phyloP scores from a whole-genome alignment of 441 rosid genomes.

The Jatropha multifida region DNA sequence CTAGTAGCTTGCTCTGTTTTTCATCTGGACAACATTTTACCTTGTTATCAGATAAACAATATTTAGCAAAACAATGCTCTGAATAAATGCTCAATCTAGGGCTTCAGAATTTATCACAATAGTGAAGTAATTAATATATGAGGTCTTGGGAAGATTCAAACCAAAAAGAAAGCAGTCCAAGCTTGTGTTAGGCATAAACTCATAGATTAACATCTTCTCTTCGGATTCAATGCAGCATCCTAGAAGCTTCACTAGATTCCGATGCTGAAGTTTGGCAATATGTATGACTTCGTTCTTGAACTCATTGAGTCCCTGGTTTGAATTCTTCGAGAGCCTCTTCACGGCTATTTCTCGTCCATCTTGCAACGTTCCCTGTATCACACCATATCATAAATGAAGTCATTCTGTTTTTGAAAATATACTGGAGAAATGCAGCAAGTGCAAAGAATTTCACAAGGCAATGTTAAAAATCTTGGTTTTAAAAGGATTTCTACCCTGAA shows the following conservation, averaged over 20 bases:
- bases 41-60: not conserved
- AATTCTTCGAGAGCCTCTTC: constrained; percentile 43
- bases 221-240: not conserved
- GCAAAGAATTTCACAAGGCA: not conserved
- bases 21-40: constrained; percentile 28
- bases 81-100: not conserved
- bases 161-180: constrained; percentile 34
- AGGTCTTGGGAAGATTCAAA: constrained; percentile 18
- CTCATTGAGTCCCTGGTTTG: constrained; percentile 47
- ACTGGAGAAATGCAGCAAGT: not conserved
- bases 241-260: not conserved
- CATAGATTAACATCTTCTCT: not conserved
- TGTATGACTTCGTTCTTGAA: constrained; percentile 12
- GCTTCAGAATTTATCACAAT: not conserved
- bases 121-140: not conserved
- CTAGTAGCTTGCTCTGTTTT: constrained; percentile 24
- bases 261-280: not conserved
- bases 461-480: not conserved
- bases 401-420: not conserved
- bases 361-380: constrained; percentile 43
- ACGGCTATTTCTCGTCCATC: constrained; percentile 49
- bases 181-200: not conserved
- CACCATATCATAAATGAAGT: not conserved
- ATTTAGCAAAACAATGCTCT: not conserved
- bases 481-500: not conserved